A percentile compares a stretch with the other conserved stretches of the same genome.
Evolutionary conservation across 306 rosid genomes (phyloP).

Genomic region (Rosa persica): DNA sequence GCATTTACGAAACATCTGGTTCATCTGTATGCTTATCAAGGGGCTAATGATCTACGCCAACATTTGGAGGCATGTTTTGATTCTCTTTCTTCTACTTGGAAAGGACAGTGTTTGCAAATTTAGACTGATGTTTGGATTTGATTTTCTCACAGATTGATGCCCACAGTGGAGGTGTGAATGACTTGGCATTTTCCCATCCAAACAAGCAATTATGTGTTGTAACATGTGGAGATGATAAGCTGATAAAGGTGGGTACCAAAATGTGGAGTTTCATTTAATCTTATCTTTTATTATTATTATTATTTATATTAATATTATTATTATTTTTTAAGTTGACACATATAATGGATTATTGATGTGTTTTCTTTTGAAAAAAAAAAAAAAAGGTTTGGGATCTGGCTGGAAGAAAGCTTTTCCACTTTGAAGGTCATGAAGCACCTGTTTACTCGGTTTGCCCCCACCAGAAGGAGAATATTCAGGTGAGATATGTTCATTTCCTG

Average conservation of each 20-base stretch:
- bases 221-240: constrained; percentile 72
- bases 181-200: constrained; percentile 28
- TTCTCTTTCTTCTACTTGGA: constrained; percentile 24
- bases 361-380: constrained; percentile 13
- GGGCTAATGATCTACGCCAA: constrained; percentile 53
- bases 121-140: constrained; percentile 25
- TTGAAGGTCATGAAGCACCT: constrained; percentile 76
- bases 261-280: background rate
- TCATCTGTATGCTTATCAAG: constrained; percentile 56
- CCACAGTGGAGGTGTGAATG: constrained; percentile 21
- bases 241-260: constrained; percentile 49
- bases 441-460: constrained; percentile 77
- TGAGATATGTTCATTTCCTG: constrained; percentile 18
- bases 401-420: constrained; percentile 53
- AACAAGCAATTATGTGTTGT: constrained; percentile 35
- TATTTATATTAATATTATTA: too few species aligned
- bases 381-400: constrained; percentile 64
- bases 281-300: too few species aligned
- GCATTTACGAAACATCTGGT: constrained; percentile 65
- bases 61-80: constrained; percentile 46
- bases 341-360: background rate
- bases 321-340: background rate
- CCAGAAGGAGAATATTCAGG: constrained; percentile 74
- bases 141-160: constrained; percentile 23
- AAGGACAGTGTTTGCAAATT: constrained; percentile 16